Evolutionary conservation across 1,284 basidiomycete genomes (phyloP).

Genomic region (Mycosarcoma maydis): DNA sequence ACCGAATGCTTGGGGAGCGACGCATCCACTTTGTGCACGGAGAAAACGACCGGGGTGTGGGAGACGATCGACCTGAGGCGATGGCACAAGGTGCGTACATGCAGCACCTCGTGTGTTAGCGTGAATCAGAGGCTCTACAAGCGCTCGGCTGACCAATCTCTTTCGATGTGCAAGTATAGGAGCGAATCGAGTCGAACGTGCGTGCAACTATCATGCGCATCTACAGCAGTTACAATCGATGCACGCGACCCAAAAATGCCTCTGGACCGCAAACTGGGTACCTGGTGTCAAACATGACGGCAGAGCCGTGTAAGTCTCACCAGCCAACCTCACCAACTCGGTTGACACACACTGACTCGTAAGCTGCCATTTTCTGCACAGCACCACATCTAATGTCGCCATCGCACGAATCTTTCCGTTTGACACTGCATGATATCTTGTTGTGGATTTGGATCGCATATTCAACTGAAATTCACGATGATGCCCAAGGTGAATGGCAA

Average conservation of each 20-base stretch:
- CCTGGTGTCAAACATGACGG: slow-evolving; percentile 31
- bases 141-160: too few species aligned
- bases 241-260: too few species aligned
- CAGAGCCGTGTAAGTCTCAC: slow-evolving; percentile 30
- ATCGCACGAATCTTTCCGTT: slow-evolving; percentile 10
- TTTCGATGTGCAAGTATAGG: too few species aligned
- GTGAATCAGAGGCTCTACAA: too few species aligned
- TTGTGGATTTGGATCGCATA: too few species aligned
- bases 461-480: slow-evolving; percentile 18
- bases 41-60: slow-evolving; percentile 22
- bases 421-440: neutral
- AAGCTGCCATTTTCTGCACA: neutral
- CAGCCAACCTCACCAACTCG: neutral
- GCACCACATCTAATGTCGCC: slow-evolving; percentile 16
- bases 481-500: slow-evolving; percentile 76
- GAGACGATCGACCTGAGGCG: slow-evolving; percentile 36
- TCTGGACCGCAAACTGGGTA: slow-evolving; percentile 43
- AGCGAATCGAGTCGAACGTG: slow-evolving; percentile 19
- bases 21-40: slow-evolving; percentile 31
- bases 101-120: too few species aligned
- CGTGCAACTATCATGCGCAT: slow-evolving; percentile 30
- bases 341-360: neutral
- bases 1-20: slow-evolving; percentile 13
- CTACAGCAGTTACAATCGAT: neutral
- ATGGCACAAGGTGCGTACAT: slow-evolving; percentile 40